Conservation (phyloP, 768 basidiomycete genomes). For the Pholiota molesta region DNA sequence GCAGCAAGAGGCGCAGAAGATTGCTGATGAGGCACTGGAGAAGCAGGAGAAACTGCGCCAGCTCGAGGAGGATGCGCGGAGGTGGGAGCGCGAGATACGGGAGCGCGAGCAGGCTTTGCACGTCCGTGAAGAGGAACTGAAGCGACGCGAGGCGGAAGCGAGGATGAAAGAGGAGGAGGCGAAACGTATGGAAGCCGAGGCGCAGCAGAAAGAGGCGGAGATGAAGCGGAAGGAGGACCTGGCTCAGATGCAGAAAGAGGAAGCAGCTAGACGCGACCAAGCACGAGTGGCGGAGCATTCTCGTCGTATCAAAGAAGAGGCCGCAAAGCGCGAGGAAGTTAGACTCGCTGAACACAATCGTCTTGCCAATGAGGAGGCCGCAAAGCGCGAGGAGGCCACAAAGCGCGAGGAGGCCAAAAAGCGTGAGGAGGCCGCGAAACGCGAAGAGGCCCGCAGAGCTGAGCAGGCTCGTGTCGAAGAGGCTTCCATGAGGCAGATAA, state of each 20-base stretch:
- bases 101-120: conserved; percentile 31
- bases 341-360: background rate
- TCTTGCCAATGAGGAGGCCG: conserved; percentile 14
- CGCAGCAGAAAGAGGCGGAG: conserved; percentile 12
- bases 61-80: conserved; percentile 33
- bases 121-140: conserved; percentile 38
- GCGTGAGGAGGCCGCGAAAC: background rate
- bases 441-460: background rate
- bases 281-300: conserved; percentile 18
- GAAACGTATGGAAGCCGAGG: conserved; percentile 10
- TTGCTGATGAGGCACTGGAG: conserved; percentile 24
- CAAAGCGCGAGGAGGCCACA: conserved; percentile 1
- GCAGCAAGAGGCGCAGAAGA: conserved; percentile 28
- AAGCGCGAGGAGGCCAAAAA: background rate
- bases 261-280: conserved; percentile 19
- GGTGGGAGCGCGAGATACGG: conserved; percentile 33
- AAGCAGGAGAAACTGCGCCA: conserved; percentile 29
- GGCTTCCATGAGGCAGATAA: background rate
- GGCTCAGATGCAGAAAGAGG: conserved; percentile 10
- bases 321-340: background rate
- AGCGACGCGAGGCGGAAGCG: conserved; percentile 34
- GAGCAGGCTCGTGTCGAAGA: background rate
- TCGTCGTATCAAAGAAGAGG: conserved; percentile 8
- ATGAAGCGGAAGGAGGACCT: conserved; percentile 17
- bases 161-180: conserved; percentile 25